Evolutionary conservation across 225 moss, liverwort and hornwort genomes (phyloP).

Genomic region (Takakia lepidozioides): DNA sequence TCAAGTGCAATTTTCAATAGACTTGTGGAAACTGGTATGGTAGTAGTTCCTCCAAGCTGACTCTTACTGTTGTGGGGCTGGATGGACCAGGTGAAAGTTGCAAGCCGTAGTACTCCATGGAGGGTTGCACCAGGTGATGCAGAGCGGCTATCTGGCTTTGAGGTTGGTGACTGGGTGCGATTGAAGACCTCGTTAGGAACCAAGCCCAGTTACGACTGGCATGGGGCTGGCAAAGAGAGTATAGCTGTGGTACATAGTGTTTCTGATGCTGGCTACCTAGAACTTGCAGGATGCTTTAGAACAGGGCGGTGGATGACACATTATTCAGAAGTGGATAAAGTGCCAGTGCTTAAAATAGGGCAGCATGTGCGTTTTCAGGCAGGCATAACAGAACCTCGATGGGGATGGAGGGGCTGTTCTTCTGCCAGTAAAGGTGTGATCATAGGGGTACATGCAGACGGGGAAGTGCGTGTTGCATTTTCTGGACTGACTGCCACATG

Average conservation of each 20-base stretch:
- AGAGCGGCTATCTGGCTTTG: conserved; percentile 36
- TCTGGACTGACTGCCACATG: conserved; percentile 29
- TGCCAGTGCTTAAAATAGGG: conserved; percentile 20
- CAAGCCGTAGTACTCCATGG: conserved; percentile 35
- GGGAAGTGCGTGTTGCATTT: conserved; percentile 37
- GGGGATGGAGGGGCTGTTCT: conserved; percentile 45
- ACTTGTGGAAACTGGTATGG: too few species aligned
- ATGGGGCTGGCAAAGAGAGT: conserved; percentile 41
- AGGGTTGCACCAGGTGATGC: conserved; percentile 41
- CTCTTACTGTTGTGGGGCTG: too few species aligned
- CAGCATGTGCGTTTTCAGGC: conserved; percentile 28
- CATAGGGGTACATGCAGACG: conserved; percentile 40
- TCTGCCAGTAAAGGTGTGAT: conserved; percentile 24
- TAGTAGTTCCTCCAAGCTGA: too few species aligned
- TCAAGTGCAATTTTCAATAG: too few species aligned
- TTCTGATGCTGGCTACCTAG: conserved; percentile 37
- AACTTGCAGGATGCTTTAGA: conserved; percentile 39
- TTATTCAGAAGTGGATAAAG: conserved; percentile 37
- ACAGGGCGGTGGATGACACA: conserved; percentile 42
- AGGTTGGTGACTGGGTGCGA: conserved; percentile 44
- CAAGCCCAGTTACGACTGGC: conserved; percentile 47
- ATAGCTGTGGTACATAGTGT: conserved; percentile 46
- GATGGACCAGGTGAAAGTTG: conserved; percentile 25
- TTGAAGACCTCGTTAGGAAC: conserved; percentile 18
- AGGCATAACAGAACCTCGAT: conserved; percentile 28